phyloP scores from a whole-genome alignment of 1,284 basidiomycete genomes.

The Melampsora larici-populina region DNA sequence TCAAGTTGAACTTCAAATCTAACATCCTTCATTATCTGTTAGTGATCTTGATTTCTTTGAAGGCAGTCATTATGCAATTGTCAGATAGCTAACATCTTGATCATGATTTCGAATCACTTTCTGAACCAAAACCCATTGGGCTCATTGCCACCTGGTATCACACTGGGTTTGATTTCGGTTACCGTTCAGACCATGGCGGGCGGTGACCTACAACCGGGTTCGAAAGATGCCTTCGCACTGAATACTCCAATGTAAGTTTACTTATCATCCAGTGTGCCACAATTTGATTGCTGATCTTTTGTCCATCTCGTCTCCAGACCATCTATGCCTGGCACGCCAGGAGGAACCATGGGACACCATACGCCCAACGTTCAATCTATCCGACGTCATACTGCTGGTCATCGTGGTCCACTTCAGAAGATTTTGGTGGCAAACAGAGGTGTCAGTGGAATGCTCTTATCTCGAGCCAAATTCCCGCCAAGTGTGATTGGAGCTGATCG shows the following conservation, averaged over 20 bases:
- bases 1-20: too few species aligned
- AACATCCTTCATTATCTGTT: too few species aligned
- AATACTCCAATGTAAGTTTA: conserved; percentile 36
- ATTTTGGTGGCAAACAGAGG: conserved; percentile 82
- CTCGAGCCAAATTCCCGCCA: not conserved
- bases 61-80: too few species aligned
- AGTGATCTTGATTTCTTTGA: too few species aligned
- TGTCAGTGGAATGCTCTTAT: conserved; percentile 59
- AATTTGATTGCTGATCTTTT: not conserved
- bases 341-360: conserved; percentile 44
- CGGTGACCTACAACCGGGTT: not conserved
- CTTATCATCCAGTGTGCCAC: not conserved
- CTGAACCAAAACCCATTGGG: too few species aligned
- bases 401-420: conserved; percentile 61
- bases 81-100: too few species aligned
- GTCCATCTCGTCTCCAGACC: conserved; percentile 18
- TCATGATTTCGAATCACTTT: too few species aligned
- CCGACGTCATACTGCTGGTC: conserved; percentile 84
- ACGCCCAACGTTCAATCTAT: conserved; percentile 74
- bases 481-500: conserved; percentile 20
- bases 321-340: conserved; percentile 45
- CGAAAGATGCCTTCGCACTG: conserved; percentile 23
- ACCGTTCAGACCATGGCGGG: not conserved
- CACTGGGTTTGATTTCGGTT: too few species aligned
- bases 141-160: too few species aligned